phyloP scores from a whole-genome alignment of 176 grass and related monocot genomes.

The Tuctoria greenei region DNA sequence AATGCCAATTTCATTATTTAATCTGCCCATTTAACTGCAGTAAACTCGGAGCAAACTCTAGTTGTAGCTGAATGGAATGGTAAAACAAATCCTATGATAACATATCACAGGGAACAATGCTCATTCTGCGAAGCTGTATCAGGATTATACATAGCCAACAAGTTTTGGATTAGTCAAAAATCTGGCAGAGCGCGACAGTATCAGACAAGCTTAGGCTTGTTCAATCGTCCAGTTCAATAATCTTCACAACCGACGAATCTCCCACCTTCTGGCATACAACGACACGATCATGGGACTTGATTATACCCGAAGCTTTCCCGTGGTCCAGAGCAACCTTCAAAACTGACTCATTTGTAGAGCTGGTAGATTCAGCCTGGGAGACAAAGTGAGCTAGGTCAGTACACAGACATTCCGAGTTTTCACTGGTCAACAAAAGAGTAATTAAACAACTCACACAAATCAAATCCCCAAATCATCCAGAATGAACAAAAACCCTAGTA shows the following conservation, averaged over 20 bases:
- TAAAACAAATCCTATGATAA: constrained; percentile 24
- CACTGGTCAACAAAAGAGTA: not conserved
- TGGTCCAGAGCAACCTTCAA: constrained; percentile 98
- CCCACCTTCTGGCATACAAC: constrained; percentile 96
- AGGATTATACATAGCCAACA: constrained; percentile 24
- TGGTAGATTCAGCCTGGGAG: constrained; percentile 78
- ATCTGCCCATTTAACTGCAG: constrained; percentile 1
- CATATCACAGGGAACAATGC: constrained; percentile 21
- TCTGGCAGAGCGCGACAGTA: not conserved
- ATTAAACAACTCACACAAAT: not conserved
- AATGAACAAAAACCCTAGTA: not conserved
- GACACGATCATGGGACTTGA: constrained; percentile 92
- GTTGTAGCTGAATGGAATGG: not conserved
- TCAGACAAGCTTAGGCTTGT: constrained; percentile 24
- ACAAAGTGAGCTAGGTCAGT: not conserved
- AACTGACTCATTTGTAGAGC: constrained; percentile 81
- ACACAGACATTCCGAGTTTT: not conserved
- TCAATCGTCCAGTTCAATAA: constrained; percentile 94
- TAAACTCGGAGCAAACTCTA: not conserved
- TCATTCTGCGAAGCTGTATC: not conserved
- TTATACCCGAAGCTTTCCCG: constrained; percentile 79
- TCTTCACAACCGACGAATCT: constrained; percentile 96
- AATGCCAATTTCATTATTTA: constrained; percentile 22
- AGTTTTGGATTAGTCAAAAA: constrained; percentile 32
- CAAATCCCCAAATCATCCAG: not conserved